A percentile compares a stretch with the other conserved stretches of the same genome.
Evolutionary conservation across 2,329 filamentous ascomycete species (phyloP).

Genomic region (Botrytis cinerea): DNA sequence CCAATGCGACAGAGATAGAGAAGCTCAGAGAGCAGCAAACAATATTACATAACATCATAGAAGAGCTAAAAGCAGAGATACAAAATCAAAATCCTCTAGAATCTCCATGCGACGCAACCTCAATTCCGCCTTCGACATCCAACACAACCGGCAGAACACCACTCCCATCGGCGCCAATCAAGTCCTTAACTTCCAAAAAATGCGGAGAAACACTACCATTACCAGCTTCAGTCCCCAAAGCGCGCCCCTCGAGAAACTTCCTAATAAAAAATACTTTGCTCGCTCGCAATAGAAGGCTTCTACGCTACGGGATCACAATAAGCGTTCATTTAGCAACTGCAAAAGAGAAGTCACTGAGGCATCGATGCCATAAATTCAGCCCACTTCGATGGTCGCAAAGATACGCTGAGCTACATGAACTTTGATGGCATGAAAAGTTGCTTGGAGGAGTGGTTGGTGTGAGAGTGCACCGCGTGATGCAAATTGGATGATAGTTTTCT

Average conservation of each 20-base stretch:
- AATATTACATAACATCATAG: too few relatives aligned
- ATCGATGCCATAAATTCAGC: background rate
- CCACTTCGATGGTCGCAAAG: background rate
- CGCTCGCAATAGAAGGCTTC: background rate
- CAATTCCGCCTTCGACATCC: background rate
- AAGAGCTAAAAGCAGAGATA: background rate
- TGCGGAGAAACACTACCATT: background rate
- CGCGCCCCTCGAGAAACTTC: background rate
- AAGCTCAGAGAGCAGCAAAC: background rate
- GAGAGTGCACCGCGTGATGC: too few relatives aligned
- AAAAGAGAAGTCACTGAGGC: background rate
- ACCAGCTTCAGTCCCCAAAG: background rate
- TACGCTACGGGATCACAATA: background rate
- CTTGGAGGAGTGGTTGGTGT: background rate
- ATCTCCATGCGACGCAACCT: background rate
- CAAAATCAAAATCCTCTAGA: background rate
- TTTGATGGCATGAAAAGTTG: background rate
- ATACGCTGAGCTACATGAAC: background rate
- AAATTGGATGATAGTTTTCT: background rate
- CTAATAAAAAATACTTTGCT: background rate
- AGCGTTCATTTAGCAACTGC: background rate
- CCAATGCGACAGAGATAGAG: background rate
- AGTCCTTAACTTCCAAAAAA: background rate
- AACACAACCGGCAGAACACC: background rate
- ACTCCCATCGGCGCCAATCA: background rate